Percentiles rank a stretch among this genome's conserved stretches.
phyloP scores from a whole-genome alignment of 169 alveolate species.

The Plasmodium reichenowi region DNA sequence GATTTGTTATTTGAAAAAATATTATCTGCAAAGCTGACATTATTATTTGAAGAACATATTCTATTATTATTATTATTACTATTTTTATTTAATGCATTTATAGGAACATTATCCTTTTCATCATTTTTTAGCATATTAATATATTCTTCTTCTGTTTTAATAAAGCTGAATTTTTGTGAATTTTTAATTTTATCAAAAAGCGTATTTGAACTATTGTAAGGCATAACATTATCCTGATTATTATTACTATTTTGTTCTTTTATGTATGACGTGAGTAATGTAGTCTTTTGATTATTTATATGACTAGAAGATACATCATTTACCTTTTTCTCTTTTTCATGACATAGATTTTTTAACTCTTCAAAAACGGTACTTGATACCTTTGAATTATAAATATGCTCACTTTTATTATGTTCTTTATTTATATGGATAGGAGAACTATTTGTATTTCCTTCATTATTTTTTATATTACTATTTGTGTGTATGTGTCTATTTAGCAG shows the following conservation, averaged over 20 bases:
- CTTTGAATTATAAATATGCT: not conserved
- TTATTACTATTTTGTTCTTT: not conserved
- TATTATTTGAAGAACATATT: not conserved
- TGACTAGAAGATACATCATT: not conserved
- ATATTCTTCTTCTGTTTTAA: slow-evolving; percentile 56
- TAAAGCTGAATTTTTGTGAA: slow-evolving; percentile 50
- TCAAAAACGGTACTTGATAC: not conserved
- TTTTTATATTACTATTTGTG: not conserved
- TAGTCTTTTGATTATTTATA: not conserved
- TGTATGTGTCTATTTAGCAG: too few species aligned
- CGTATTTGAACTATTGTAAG: too few species aligned
- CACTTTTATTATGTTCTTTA: not conserved
- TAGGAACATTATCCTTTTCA: not conserved
- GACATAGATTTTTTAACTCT: not conserved
- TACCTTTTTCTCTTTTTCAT: not conserved
- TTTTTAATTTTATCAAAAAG: not conserved
- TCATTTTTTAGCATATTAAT: slow-evolving; percentile 12
- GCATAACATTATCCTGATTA: not conserved
- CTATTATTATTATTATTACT: not conserved
- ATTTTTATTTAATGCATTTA: not conserved
- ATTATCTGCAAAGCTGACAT: slow-evolving; percentile 65
- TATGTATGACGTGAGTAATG: too few species aligned
- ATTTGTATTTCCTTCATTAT: not conserved
- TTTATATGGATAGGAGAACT: not conserved
- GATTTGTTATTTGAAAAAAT: slow-evolving; percentile 7